Percentiles rank a stretch among this genome's conserved stretches.
These are phyloP conservation scores for Tubosaeta sp. DNA, from an alignment of 768 basidiomycete species.

Conservation along the genomic window DNA sequence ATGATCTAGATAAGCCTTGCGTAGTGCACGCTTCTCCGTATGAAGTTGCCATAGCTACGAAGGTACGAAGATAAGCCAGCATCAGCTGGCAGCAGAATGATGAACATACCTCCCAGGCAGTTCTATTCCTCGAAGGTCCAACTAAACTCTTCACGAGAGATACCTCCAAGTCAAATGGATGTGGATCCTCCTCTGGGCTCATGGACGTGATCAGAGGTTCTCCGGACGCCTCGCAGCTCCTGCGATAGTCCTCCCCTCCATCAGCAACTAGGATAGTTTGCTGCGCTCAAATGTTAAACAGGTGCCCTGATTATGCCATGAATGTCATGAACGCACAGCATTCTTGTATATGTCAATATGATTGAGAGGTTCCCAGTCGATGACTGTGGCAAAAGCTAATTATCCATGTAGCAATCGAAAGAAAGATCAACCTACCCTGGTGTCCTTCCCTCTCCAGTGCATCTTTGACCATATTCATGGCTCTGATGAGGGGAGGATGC, in stretches of 20 bases:
- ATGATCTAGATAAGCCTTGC: slow-evolving; percentile 44
- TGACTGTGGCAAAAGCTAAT: slow-evolving; percentile 26
- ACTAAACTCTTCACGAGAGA: slow-evolving; percentile 44
- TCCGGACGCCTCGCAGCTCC: slow-evolving; percentile 36
- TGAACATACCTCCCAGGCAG: slow-evolving; percentile 39
- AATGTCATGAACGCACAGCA: slow-evolving; percentile 13
- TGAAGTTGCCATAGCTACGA: slow-evolving; percentile 45
- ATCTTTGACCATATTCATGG: slow-evolving; percentile 52
- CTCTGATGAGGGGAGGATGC: slow-evolving; percentile 62
- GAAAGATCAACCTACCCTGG: slow-evolving; percentile 40
- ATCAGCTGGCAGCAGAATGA: background rate
- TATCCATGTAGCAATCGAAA: slow-evolving; percentile 1
- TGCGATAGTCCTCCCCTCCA: slow-evolving; percentile 36
- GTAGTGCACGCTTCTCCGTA: slow-evolving; percentile 35
- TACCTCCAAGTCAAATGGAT: slow-evolving; percentile 38
- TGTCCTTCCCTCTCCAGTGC: slow-evolving; percentile 65
- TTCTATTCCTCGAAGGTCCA: slow-evolving; percentile 38
- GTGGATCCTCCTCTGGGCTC: slow-evolving; percentile 32
- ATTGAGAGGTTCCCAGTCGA: slow-evolving; percentile 65
- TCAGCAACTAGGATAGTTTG: slow-evolving; percentile 38
- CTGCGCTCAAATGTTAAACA: slow-evolving; percentile 17
- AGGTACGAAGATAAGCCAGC: background rate
- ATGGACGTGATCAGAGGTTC: slow-evolving; percentile 41
- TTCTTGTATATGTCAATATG: slow-evolving; percentile 36
- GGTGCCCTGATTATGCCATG: background rate